These are phyloP conservation scores for Climacium dendroides DNA, from an alignment of 225 moss, liverwort and hornwort species.

Conservation along the genomic window DNA sequence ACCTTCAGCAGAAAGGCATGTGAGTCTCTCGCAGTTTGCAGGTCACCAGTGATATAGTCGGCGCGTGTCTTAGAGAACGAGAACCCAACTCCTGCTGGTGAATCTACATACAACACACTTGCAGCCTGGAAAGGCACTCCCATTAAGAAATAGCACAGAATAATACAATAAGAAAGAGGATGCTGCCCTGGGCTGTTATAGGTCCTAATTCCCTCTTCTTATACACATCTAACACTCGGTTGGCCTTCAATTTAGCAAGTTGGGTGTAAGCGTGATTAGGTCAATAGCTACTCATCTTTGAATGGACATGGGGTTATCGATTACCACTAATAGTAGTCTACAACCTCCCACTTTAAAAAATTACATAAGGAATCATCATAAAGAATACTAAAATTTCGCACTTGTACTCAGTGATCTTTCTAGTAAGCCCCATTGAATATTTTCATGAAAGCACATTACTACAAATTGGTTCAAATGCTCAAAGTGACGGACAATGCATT, in stretches of 20 bases:
- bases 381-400: too few species aligned
- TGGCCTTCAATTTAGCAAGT: not conserved
- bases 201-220: not conserved
- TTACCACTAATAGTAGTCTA: not conserved
- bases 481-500: not conserved
- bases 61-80: conserved; percentile 53
- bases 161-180: not conserved
- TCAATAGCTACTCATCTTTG: not conserved
- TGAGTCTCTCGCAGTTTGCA: conserved; percentile 66
- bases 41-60: conserved; percentile 72
- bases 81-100: conserved; percentile 82
- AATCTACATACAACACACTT: conserved; percentile 78
- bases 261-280: not conserved
- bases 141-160: not conserved
- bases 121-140: conserved; percentile 35
- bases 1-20: conserved; percentile 75
- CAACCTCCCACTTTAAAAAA: not conserved
- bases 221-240: not conserved
- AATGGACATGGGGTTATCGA: not conserved
- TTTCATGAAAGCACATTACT: not conserved
- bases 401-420: not conserved
- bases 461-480: not conserved
- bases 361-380: not conserved
- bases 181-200: not conserved
- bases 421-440: not conserved